Percentiles rank a stretch among this genome's conserved stretches.
These are phyloP conservation scores for Coemansia sp. DNA, from an alignment of 192 early-diverging fungal species.

Conservation along the genomic window DNA sequence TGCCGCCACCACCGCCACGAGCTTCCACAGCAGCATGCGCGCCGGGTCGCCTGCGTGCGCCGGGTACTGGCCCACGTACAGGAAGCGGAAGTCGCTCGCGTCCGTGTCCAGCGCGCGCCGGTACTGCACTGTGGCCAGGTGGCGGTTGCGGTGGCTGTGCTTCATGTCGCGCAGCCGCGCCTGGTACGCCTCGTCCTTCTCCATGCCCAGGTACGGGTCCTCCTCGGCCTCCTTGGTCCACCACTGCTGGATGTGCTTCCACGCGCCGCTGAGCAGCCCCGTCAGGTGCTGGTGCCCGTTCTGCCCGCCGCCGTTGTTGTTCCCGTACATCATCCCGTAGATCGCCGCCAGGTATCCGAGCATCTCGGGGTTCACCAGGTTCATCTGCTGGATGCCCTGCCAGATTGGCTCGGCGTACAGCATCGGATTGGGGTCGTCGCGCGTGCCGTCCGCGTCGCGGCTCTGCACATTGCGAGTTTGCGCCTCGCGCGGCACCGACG, in stretches of 20 bases:
- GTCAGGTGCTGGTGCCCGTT: not conserved
- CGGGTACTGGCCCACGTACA: constrained; percentile 55
- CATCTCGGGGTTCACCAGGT: constrained; percentile 31
- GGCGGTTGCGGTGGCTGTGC: constrained; percentile 42
- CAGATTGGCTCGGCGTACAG: constrained; percentile 18
- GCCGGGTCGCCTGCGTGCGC: constrained; percentile 53
- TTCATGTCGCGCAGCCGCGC: constrained; percentile 47
- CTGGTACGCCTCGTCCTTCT: constrained; percentile 47
- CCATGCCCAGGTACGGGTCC: constrained; percentile 44
- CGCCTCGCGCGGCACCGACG: constrained; percentile 1
- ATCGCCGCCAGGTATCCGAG: constrained; percentile 33
- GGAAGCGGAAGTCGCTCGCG: constrained; percentile 56
- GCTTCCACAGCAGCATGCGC: constrained; percentile 57
- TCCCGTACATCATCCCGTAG: constrained; percentile 26
- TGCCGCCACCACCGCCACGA: constrained; percentile 46
- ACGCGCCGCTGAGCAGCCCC: constrained; percentile 10
- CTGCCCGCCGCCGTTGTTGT: not conserved
- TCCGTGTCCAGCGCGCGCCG: constrained; percentile 54
- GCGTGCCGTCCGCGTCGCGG: not conserved
- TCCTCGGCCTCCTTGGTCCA: constrained; percentile 14
- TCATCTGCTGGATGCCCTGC: constrained; percentile 35
- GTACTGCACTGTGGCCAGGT: constrained; percentile 55
- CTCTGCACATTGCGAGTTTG: not conserved
- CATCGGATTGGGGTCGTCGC: constrained; percentile 39
- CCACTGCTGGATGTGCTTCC: constrained; percentile 36